Conservation (phyloP, 768 basidiomycete genomes). For the Tulasnella sp. region DNA sequence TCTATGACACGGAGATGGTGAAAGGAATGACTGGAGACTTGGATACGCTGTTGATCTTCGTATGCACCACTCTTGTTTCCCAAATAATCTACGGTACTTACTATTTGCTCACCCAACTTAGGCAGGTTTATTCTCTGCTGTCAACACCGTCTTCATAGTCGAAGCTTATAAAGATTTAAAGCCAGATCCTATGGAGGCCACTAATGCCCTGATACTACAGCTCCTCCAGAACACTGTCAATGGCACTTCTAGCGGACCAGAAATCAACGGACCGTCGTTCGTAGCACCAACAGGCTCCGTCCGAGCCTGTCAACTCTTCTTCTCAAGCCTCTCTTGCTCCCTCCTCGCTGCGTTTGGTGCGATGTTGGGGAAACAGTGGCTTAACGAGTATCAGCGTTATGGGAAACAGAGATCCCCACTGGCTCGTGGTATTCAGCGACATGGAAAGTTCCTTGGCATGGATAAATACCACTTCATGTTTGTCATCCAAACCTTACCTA, state of each 20-base stretch:
- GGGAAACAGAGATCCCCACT: not conserved
- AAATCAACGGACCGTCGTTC: not conserved
- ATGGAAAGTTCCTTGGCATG: not conserved
- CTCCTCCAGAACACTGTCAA: not conserved
- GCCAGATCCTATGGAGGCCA: not conserved
- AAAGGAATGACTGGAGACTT: not conserved
- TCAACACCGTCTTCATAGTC: conserved; percentile 3
- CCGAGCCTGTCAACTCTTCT: not conserved
- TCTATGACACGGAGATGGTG: not conserved
- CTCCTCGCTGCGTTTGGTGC: not conserved
- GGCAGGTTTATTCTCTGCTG: not conserved
- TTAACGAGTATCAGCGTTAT: not conserved
- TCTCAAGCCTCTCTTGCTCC: not conserved
- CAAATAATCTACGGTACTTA: too few species aligned
- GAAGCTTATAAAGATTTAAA: not conserved
- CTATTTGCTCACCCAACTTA: too few species aligned
- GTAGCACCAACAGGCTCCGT: not conserved
- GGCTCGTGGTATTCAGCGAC: not conserved
- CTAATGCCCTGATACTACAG: not conserved
- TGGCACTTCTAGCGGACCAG: not conserved
- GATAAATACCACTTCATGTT: not conserved
- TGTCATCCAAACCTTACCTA: not conserved
- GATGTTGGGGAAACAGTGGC: not conserved
- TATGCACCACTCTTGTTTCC: too few species aligned
- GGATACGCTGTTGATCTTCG: not conserved